Conservation (phyloP, 148 eudicot species). For the Persicaria tinctoria region DNA sequence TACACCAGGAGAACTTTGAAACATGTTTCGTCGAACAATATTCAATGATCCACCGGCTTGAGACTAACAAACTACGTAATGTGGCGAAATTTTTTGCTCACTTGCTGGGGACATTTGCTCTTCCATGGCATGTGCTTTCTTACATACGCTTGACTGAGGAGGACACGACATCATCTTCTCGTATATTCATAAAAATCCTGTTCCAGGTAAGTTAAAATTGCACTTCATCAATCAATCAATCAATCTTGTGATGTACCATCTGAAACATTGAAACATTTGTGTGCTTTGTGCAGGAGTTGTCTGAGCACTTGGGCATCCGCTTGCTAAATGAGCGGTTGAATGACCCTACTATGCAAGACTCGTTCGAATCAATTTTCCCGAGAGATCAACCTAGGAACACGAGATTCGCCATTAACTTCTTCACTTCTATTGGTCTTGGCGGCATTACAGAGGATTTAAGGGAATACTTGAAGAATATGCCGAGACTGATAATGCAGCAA, state of each 20-base stretch:
- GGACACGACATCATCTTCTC: conserved; percentile 86
- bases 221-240: neutral
- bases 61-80: conserved; percentile 83
- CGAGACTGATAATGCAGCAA: conserved; percentile 63
- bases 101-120: conserved; percentile 72
- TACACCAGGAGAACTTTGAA: conserved; percentile 81
- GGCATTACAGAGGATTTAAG: conserved; percentile 76
- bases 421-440: conserved; percentile 81
- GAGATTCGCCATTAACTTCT: conserved; percentile 66
- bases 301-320: conserved; percentile 81
- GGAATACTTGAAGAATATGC: conserved; percentile 83
- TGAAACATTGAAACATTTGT: neutral
- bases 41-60: conserved; percentile 88
- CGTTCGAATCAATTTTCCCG: conserved; percentile 71
- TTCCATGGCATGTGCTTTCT: conserved; percentile 78
- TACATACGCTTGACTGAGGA: conserved; percentile 80
- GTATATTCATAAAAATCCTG: conserved; percentile 84
- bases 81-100: conserved; percentile 94
- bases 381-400: conserved; percentile 51
- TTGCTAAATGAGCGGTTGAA: conserved; percentile 63
- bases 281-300: conserved; percentile 48
- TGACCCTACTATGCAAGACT: conserved; percentile 64
- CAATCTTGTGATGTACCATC: neutral
- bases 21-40: conserved; percentile 79
- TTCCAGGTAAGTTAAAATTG: conserved; percentile 55